Conservation (phyloP, 164 flowering plant genomes). For the Platanus orientalis region DNA sequence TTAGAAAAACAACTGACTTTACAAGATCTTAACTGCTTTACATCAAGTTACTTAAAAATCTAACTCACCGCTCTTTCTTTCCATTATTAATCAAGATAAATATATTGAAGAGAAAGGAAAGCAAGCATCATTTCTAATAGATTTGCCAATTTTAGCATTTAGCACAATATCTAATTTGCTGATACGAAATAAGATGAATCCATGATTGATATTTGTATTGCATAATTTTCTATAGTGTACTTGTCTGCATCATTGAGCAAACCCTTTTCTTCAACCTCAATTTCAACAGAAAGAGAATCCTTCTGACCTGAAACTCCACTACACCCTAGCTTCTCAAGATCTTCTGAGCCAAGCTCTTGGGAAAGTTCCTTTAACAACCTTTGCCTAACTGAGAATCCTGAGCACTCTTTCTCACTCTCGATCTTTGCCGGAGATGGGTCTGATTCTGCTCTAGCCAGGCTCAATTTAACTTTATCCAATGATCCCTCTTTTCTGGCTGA, state of each 20-base stretch:
- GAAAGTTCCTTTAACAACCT: constrained; percentile 74
- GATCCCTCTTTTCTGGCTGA: constrained; percentile 43
- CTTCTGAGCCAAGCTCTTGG: constrained; percentile 49
- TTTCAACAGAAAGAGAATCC: constrained; percentile 20
- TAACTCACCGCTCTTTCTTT: no score
- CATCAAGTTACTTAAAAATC: no score
- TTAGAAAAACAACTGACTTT: no score
- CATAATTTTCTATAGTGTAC: no score
- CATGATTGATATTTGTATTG: no score
- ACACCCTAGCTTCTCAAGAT: constrained; percentile 23
- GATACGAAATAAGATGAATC: no score
- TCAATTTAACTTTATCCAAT: constrained; percentile 46
- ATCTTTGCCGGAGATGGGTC: constrained; percentile 48
- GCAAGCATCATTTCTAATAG: no score
- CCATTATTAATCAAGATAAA: no score
- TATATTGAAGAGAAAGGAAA: no score
- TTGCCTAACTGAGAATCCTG: constrained; percentile 50
- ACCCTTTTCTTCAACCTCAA: constrained; percentile 16
- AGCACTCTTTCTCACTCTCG: constrained; percentile 22
- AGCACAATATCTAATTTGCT: no score
- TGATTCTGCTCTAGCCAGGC: constrained; percentile 62
- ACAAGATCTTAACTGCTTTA: no score
- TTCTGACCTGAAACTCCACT: constrained; percentile 19
- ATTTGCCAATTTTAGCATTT: no score
- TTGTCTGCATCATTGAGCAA: constrained; percentile 3